Evolutionary conservation across 1,139 yeast species (phyloP), one percentile per base, ranked within the genome.

Genomic region (Debaryomycetaceae sp.): DNA sequence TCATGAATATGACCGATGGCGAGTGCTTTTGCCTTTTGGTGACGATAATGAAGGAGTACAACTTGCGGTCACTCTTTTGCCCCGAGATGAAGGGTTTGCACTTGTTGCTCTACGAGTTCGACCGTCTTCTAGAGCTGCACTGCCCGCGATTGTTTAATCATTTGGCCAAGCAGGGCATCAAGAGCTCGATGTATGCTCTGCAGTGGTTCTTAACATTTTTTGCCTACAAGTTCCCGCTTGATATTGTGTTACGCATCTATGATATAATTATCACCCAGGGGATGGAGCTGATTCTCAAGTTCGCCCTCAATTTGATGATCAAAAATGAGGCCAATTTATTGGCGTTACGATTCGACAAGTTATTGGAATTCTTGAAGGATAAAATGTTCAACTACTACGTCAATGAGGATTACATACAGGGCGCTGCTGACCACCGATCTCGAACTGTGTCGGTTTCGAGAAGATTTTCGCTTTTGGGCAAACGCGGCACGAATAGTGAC

Each of bases 181-280:
- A 81, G 39, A 81, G 95, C 1, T 81, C 91, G 15, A 89, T 89
- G 96, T 91, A 85, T 61, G 96, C 96, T 0, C 76, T 91, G 1
- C 96, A 91, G 55, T 91, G 97, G 97, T 88, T 91, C 50, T 67
- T 88, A 45, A 91, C 98, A 0, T 71, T 91, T 43, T 91, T 91
- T 60, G 95, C 96, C 10, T 91, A 91, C 62, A 83, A 84, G 49
- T 85, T 89, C 55, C 97, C 98, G 10, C 61, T 85, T 32, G 83
- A 78, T 34, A 79, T 86, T 46, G 95, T 86, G 24, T 63, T 84
- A 41, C 69, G 95, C 36, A 83, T 91, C 27, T 83, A 77, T 51
- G 97, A 91, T 59, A 74, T 84, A 34, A 76, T 91, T 12, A 74
- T 91, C 29, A 81, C 94, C 5, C 96, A 89, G 58, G 97, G 97